Evolutionary conservation across 1,284 basidiomycete species (phyloP).

Genomic region (Quambalaria eucalypti): DNA sequence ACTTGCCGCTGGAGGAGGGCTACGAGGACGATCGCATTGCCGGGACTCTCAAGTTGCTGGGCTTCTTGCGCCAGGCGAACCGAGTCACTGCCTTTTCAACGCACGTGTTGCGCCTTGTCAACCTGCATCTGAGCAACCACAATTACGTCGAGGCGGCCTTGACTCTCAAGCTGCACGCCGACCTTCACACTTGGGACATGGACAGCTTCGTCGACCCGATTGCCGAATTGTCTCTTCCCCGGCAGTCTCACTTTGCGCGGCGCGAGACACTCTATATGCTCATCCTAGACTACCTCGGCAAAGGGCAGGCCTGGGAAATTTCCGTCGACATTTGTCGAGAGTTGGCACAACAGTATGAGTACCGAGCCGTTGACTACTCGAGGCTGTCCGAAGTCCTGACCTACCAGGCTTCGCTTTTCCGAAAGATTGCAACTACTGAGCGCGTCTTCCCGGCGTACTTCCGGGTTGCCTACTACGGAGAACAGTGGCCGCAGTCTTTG

Average conservation of each 20-base stretch:
- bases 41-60: slow-evolving; percentile 63
- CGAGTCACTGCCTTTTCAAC: slow-evolving; percentile 37
- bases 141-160: slow-evolving; percentile 87
- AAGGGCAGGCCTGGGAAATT: slow-evolving; percentile 91
- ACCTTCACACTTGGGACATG: slow-evolving; percentile 72
- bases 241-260: slow-evolving; percentile 84
- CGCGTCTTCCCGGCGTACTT: slow-evolving; percentile 58
- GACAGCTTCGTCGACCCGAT: slow-evolving; percentile 63
- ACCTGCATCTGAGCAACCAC: slow-evolving; percentile 64
- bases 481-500: slow-evolving; percentile 67
- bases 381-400: slow-evolving; percentile 39
- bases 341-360: slow-evolving; percentile 38
- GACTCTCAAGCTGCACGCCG: slow-evolving; percentile 75
- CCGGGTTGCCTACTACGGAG: slow-evolving; percentile 83
- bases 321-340: slow-evolving; percentile 89
- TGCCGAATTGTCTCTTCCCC: slow-evolving; percentile 63
- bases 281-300: slow-evolving; percentile 52
- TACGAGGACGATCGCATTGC: slow-evolving; percentile 75
- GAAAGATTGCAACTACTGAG: slow-evolving; percentile 32
- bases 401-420: slow-evolving; percentile 39
- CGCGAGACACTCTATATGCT: slow-evolving; percentile 59
- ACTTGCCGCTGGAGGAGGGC: slow-evolving; percentile 52
- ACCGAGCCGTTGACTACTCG: slow-evolving; percentile 51
- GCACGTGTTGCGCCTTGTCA: slow-evolving; percentile 39
- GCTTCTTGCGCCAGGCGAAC: slow-evolving; percentile 39